Evolutionary conservation across 2,329 filamentous ascomycete species (phyloP).

Genomic region (Pseudogymnoascus sp.): DNA sequence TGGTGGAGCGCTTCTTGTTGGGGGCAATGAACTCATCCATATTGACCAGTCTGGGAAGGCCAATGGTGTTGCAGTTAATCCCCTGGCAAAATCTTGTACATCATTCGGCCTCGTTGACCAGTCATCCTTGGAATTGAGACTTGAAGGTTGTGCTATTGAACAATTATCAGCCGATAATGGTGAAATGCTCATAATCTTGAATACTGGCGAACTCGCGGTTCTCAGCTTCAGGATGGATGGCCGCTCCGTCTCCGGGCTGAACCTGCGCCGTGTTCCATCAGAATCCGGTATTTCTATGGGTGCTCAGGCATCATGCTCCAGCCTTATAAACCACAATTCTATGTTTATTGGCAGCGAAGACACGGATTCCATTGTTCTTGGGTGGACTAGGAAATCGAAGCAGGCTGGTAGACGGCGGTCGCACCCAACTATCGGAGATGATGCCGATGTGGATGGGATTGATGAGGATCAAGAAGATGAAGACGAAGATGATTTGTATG

Average conservation of each 20-base stretch:
- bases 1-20: conserved; percentile 80
- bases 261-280: conserved; percentile 59
- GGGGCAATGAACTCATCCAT: conserved; percentile 85
- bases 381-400: conserved; percentile 64
- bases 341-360: conserved; percentile 84
- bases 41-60: conserved; percentile 93
- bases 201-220: conserved; percentile 66
- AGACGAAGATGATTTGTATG: conserved; percentile 54
- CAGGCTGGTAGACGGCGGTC: conserved; percentile 57
- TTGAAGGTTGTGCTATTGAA: conserved; percentile 77
- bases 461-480: conserved; percentile 49
- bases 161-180: conserved; percentile 68
- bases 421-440: conserved; percentile 47
- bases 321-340: conserved; percentile 57
- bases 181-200: conserved; percentile 76
- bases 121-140: conserved; percentile 66
- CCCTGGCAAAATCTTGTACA: conserved; percentile 76
- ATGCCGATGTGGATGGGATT: conserved; percentile 38
- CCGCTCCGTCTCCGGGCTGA: conserved; percentile 79
- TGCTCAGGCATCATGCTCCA: conserved; percentile 60
- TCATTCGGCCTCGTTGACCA: conserved; percentile 83
- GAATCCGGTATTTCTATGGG: conserved; percentile 57
- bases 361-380: conserved; percentile 71
- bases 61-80: conserved; percentile 86
- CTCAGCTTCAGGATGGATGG: conserved; percentile 83